These are phyloP conservation scores for Rhodotorula diobovata DNA, from an alignment of 768 basidiomycete species.

Conservation along the genomic window DNA sequence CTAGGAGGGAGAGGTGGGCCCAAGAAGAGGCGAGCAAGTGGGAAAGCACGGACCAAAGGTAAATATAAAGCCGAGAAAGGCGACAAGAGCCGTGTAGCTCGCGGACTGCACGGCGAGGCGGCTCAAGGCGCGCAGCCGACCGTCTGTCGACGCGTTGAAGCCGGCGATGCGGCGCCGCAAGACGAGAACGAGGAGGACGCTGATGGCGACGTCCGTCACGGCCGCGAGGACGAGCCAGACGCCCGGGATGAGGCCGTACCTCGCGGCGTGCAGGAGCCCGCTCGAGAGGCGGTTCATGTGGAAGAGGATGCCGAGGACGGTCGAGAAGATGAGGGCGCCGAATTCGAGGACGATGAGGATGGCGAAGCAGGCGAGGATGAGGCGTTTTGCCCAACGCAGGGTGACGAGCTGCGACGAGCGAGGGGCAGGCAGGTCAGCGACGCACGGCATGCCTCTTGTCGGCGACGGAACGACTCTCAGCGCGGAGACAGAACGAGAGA, in stretches of 20 bases:
- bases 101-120: not conserved
- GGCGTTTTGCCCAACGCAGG: too few species aligned
- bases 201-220: not conserved
- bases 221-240: not conserved
- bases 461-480: too few species aligned
- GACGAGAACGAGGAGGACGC: not conserved
- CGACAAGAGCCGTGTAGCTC: not conserved
- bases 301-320: not conserved
- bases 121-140: not conserved
- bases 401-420: not conserved
- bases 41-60: not conserved
- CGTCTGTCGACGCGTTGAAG: not conserved
- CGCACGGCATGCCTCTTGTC: too few species aligned
- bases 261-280: not conserved
- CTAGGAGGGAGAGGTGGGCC: too few species aligned
- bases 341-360: not conserved
- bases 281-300: not conserved
- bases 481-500: too few species aligned
- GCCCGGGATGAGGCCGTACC: not conserved
- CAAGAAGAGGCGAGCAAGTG: not conserved
- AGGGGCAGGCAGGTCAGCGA: too few species aligned
- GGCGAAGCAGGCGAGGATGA: too few species aligned
- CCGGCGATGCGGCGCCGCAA: not conserved
- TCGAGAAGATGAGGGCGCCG: not conserved
- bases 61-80: not conserved